These are phyloP conservation scores for Salinomyces thailandicus DNA, from an alignment of 2,329 filamentous ascomycete species.

Conservation along the genomic window DNA sequence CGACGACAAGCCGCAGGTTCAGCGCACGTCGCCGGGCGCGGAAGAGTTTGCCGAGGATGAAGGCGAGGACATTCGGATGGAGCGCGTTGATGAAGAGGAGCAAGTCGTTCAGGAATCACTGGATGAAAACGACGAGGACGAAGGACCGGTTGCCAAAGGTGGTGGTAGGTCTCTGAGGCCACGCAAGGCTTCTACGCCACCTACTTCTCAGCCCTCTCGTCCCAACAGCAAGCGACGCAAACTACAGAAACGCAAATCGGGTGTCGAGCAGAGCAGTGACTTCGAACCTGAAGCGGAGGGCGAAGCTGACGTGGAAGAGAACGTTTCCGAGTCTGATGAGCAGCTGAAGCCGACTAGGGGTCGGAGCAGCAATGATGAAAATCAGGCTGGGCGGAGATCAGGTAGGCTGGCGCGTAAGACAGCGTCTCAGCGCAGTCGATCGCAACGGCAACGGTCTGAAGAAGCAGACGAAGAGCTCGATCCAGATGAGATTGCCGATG, in stretches of 20 bases:
- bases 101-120: constrained; percentile 35
- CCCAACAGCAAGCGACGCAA: constrained; percentile 27
- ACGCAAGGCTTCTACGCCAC: constrained; percentile 22
- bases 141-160: constrained; percentile 39
- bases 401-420: constrained; percentile 40
- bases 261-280: constrained; percentile 49
- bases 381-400: constrained; percentile 37
- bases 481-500: constrained; percentile 40
- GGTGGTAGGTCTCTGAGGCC: constrained; percentile 28
- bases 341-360: constrained; percentile 32
- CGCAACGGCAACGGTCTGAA: constrained; percentile 34
- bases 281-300: constrained; percentile 51
- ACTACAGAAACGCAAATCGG: constrained; percentile 33
- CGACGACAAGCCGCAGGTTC: constrained; percentile 24
- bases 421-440: constrained; percentile 36
- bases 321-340: constrained; percentile 42
- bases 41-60: constrained; percentile 22
- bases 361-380: constrained; percentile 39
- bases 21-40: constrained; percentile 16
- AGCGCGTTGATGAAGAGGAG: constrained; percentile 30
- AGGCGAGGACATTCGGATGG: constrained; percentile 24
- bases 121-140: constrained; percentile 49
- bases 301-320: constrained; percentile 44
- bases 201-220: constrained; percentile 21
- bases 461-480: constrained; percentile 39